These are phyloP conservation scores for Narthecium ossifragum DNA, from an alignment of 106 monocot species.

Conservation along the genomic window DNA sequence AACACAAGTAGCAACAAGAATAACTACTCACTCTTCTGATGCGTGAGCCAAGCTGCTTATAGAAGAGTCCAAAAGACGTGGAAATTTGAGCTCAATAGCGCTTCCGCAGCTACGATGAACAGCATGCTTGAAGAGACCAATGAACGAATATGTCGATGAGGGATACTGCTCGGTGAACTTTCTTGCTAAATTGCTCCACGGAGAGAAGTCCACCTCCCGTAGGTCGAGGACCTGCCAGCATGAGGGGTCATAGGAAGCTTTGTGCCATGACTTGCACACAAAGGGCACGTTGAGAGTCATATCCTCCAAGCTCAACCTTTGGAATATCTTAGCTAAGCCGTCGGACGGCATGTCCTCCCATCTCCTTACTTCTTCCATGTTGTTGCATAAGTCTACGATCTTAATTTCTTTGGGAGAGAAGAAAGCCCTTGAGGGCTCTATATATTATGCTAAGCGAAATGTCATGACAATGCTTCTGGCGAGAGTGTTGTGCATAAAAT, in stretches of 20 bases:
- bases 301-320: constrained; percentile 20
- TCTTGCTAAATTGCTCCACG: constrained; percentile 4
- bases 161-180: neutral
- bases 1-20: neutral
- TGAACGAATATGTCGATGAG: constrained; percentile 11
- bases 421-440: too few species aligned
- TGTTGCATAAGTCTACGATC: too few species aligned
- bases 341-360: constrained; percentile 28
- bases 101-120: constrained; percentile 9
- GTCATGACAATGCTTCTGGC: too few species aligned
- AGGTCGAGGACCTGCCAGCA: constrained; percentile 32
- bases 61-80: neutral
- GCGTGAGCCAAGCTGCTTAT: constrained; percentile 1
- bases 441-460: too few species aligned
- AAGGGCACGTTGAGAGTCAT: constrained; percentile 11
- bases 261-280: constrained; percentile 33
- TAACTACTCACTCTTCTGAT: constrained; percentile 4
- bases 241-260: constrained; percentile 18
- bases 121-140: constrained; percentile 12
- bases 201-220: neutral
- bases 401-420: too few species aligned
- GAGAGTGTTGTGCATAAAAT: too few species aligned
- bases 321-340: constrained; percentile 18
- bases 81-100: constrained; percentile 12
- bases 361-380: constrained; percentile 15